Base-by-base conservation (phyloP, 2,329 filamentous ascomycete genomes). In the Hypoxylon sp. region DNA sequence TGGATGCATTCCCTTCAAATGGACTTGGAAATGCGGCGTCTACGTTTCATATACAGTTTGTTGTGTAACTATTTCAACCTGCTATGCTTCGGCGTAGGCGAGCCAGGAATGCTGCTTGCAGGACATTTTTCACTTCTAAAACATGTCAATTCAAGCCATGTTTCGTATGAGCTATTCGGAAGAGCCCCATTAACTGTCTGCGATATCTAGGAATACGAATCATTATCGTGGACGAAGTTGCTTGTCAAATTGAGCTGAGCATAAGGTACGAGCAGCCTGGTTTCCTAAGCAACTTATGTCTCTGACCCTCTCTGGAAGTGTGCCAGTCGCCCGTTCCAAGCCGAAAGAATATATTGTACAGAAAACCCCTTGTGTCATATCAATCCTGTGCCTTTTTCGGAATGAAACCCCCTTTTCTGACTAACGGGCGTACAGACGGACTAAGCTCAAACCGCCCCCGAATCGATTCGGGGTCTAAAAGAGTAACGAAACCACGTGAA, bases 311-410 rank as follows among this genome's bases (percentile, higher is more conserved):
- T 43, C 38, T 51, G 37, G 49, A 36, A 51, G 31, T 41, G 40
- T 51, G 50, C 54, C 50, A 31, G 19, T 48, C 17, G 27, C 48
- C 44, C 41, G 29, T 60, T 31, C 54, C 48, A 49, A 57, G 45
- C 45, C 44, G 48, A 52, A 50, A 55, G 47, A 57, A 58, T 63
- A 65, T 58, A 58, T 55, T 62, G 60, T 65, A 65, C 63, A 65
- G 31, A 54, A 31, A 57, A 42, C 34, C 50, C 23, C 23, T 41
- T 45, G 38, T 57, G 47, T 43, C 31, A 57, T 41, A 48, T 44
- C 37, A 52, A 40, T 54, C 50, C 35, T 48, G 55, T 44, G 23
- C 42, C 30, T 20, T 59, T 63, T 61, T 47, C 25, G 49, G 52
- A 60, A 58, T 57, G 27, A 31, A 51, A 54, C 35, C 44, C 50